Evolutionary conservation across 768 basidiomycete genomes (phyloP), one percentile per base, ranked within the genome.

Genomic region (Scleroderma citrinum): DNA sequence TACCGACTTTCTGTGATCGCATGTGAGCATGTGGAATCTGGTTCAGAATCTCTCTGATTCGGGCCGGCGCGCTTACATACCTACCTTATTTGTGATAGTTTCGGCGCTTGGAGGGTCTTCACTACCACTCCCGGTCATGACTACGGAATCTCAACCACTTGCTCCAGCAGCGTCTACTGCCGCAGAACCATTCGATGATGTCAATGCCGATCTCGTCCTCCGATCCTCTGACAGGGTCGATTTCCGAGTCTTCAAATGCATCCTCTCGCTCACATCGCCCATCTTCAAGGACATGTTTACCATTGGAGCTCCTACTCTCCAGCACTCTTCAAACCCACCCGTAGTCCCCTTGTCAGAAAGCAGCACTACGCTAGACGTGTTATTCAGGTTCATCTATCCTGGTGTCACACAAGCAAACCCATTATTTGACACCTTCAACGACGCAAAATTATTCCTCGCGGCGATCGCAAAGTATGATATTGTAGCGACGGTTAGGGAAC

Each of bases 331-430:
- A 41, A 57, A 62, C 40, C 61, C 65, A 7, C 65, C 71, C 26
- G 57, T 73, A 29, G 64, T 76, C 30, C 60, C 67, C 24, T 66
- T 76, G 64, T 47, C 67, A 26, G 76, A 78, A 56, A 64, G 69
- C 52, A 63, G 58, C 40, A 58, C 56, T 10, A 70, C 69, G 2
- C 51, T 78, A 24, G 48, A 31, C 26, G 8, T 29, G 26, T n/a
- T 44, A 20, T 26, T 44, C 42, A 61, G 26, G 48, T 63, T 8
- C 55, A 75, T 5, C 66, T 77, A 5, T 61, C 68, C 7, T 62
- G 72, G 26, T 71, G 73, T 55, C 70, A 74, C 41, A 75, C 76
- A 42, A 29, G 24, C 11, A 17, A 37, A 30, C 8, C 39, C 44
- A 13, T 20, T 39, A 3, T 51, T 51, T 12, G 7, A 31, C 42